Evolutionary conservation across 2,329 filamentous ascomycete genomes (phyloP).

Genomic region (Diaporthe helianthi): DNA sequence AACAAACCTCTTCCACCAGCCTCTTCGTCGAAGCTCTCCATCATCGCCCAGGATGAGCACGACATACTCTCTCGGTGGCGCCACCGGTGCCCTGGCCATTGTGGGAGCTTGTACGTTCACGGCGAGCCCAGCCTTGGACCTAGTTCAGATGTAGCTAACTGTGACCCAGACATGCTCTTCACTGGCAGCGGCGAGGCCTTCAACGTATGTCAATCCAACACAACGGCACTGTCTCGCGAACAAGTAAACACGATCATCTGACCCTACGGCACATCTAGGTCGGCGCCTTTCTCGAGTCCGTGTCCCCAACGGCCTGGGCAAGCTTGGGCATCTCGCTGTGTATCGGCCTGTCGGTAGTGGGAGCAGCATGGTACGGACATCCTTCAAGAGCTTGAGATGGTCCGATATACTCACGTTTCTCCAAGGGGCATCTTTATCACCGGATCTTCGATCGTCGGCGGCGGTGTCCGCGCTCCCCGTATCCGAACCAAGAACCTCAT

Average conservation of each 20-base stretch:
- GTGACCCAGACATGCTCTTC: slow-evolving; percentile 89
- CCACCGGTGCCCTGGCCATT: slow-evolving; percentile 71
- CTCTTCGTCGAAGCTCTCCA: slow-evolving; percentile 27
- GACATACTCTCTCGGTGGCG: slow-evolving; percentile 72
- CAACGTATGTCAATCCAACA: slow-evolving; percentile 68
- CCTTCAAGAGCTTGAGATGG: not conserved
- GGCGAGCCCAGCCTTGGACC: not conserved
- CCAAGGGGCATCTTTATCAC: slow-evolving; percentile 99
- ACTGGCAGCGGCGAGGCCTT: slow-evolving; percentile 95
- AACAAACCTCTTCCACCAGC: not conserved
- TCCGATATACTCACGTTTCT: not conserved
- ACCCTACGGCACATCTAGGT: slow-evolving; percentile 60
- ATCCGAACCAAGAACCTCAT: slow-evolving; percentile 99
- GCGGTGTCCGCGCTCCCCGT: slow-evolving; percentile 92
- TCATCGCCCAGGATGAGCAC: slow-evolving; percentile 68
- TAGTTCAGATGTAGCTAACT: slow-evolving; percentile 29
- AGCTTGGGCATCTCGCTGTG: slow-evolving; percentile 89
- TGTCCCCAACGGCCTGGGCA: slow-evolving; percentile 95
- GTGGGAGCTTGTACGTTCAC: slow-evolving; percentile 77
- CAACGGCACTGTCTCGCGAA: not conserved
- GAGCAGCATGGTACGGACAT: slow-evolving; percentile 85
- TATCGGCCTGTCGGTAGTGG: slow-evolving; percentile 94
- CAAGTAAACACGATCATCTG: slow-evolving; percentile 8
- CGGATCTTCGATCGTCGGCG: slow-evolving; percentile 95
- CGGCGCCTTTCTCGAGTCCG: slow-evolving; percentile 90